A percentile compares a stretch with the other conserved stretches of the same genome.
Conservation (phyloP, 1,284 basidiomycete genomes). For the Irpex rosettiformis region DNA sequence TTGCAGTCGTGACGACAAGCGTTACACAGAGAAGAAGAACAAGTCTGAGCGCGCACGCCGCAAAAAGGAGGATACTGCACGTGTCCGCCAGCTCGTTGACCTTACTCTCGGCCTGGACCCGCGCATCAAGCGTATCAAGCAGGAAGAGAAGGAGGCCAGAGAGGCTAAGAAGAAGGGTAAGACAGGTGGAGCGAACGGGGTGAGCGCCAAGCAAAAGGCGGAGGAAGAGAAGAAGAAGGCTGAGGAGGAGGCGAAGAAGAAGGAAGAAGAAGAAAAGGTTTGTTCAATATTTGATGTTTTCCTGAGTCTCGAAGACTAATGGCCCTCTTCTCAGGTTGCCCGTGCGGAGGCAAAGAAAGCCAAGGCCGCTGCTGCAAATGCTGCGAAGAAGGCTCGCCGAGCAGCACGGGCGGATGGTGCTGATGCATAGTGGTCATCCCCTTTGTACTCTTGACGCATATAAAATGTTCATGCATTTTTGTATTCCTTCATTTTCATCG, state of each 20-base stretch:
- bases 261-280: constrained; percentile 69
- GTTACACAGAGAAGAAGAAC: constrained; percentile 99
- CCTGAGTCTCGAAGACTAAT: constrained; percentile 11
- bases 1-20: constrained; percentile 95
- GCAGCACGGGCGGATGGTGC: constrained; percentile 28
- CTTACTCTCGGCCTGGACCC: constrained; percentile 84
- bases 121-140: constrained; percentile 96
- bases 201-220: constrained; percentile 56
- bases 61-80: constrained; percentile 98
- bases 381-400: constrained; percentile 93
- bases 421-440: constrained; percentile 1
- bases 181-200: constrained; percentile 39
- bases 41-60: constrained; percentile 92
- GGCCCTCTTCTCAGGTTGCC: constrained; percentile 39
- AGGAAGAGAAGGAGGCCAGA: constrained; percentile 92
- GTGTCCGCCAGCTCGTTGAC: constrained; percentile 88
- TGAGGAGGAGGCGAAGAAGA: constrained; percentile 66
- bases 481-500: not conserved
- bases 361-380: constrained; percentile 82
- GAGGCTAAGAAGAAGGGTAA: constrained; percentile 87
- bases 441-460: not conserved
- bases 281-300: constrained; percentile 13
- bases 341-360: constrained; percentile 82
- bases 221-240: constrained; percentile 74
- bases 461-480: not conserved